Conservation (phyloP, 2,329 filamentous ascomycete genomes). For the Hirsutella rhossiliensis region DNA sequence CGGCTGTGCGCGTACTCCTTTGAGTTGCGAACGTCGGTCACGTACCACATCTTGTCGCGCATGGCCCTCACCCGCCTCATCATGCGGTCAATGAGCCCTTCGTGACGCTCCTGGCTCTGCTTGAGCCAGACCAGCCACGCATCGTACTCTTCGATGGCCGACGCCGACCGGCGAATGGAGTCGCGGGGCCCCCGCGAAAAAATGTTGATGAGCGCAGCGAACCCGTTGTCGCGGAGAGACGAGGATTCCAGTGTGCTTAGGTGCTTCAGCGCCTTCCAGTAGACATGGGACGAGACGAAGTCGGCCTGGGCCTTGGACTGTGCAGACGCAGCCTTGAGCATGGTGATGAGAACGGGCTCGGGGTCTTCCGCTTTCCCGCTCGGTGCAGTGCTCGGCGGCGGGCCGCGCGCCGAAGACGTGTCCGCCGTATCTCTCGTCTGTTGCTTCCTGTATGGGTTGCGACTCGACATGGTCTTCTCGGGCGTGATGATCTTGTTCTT, state of each 20-base stretch:
- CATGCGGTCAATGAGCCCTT: constrained; percentile 61
- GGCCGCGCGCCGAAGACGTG: constrained; percentile 2
- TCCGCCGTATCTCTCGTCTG: not conserved
- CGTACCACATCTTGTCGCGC: constrained; percentile 98
- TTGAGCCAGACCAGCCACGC: constrained; percentile 77
- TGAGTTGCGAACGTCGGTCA: constrained; percentile 85
- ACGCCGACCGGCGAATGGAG: constrained; percentile 55
- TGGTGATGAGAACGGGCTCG: constrained; percentile 50
- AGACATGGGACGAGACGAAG: constrained; percentile 73
- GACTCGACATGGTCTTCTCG: constrained; percentile 39
- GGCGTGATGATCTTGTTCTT: constrained; percentile 45
- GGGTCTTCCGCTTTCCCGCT: constrained; percentile 24
- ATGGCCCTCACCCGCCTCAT: constrained; percentile 62
- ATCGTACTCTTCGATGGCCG: constrained; percentile 66
- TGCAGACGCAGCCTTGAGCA: constrained; percentile 65
- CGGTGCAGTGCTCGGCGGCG: constrained; percentile 1
- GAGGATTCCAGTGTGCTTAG: constrained; percentile 50
- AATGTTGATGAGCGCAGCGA: constrained; percentile 60
- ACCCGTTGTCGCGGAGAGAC: constrained; percentile 53
- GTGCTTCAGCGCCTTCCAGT: constrained; percentile 72
- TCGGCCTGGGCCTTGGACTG: constrained; percentile 70
- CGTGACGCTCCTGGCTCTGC: constrained; percentile 68
- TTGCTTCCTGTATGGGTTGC: constrained; percentile 43
- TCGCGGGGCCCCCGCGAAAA: constrained; percentile 61
- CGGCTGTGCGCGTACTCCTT: constrained; percentile 77